Evolutionary conservation across 192 early-diverging fungal genomes (phyloP).

Genomic region (Coemansia sp.): DNA sequence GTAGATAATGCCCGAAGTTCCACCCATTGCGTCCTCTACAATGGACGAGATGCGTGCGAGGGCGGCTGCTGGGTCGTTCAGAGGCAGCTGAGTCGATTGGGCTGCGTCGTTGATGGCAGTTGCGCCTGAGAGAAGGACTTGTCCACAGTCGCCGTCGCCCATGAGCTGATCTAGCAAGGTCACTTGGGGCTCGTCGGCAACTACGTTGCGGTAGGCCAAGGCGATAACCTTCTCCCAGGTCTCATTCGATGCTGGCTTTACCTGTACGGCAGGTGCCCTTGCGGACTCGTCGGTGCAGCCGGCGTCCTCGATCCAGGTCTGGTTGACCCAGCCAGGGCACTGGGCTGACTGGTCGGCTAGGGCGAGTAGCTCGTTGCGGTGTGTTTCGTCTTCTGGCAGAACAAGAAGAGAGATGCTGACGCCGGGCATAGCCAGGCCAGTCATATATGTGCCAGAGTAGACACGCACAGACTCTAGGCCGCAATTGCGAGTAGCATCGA

Average conservation of each 20-base stretch:
- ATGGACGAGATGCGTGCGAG: slow-evolving; percentile 64
- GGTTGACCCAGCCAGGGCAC: slow-evolving; percentile 69
- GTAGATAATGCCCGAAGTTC: slow-evolving; percentile 77
- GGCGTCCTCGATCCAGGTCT: slow-evolving; percentile 40
- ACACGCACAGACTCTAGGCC: slow-evolving; percentile 60
- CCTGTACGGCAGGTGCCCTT: slow-evolving; percentile 17
- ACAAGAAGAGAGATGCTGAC: slow-evolving; percentile 69
- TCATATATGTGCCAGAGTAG: slow-evolving; percentile 75
- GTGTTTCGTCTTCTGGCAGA: slow-evolving; percentile 53
- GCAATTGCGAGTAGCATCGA: slow-evolving; percentile 44
- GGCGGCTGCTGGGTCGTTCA: slow-evolving; percentile 60
- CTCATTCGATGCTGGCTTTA: slow-evolving; percentile 46
- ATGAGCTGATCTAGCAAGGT: slow-evolving; percentile 72
- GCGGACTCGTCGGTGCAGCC: slow-evolving; percentile 45
- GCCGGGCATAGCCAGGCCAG: slow-evolving; percentile 82
- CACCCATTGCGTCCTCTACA: slow-evolving; percentile 78
- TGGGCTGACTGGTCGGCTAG: slow-evolving; percentile 63
- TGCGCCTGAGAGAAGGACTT: slow-evolving; percentile 68
- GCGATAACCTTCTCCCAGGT: slow-evolving; percentile 58
- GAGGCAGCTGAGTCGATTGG: slow-evolving; percentile 41
- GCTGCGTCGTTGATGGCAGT: slow-evolving; percentile 61
- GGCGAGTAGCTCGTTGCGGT: slow-evolving; percentile 41
- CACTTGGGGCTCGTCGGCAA: slow-evolving; percentile 60
- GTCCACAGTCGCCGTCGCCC: slow-evolving; percentile 87
- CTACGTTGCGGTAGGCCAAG: slow-evolving; percentile 54